Base-by-base conservation (phyloP, 805 yeast species). In the Scheffersomyces lignosus region DNA sequence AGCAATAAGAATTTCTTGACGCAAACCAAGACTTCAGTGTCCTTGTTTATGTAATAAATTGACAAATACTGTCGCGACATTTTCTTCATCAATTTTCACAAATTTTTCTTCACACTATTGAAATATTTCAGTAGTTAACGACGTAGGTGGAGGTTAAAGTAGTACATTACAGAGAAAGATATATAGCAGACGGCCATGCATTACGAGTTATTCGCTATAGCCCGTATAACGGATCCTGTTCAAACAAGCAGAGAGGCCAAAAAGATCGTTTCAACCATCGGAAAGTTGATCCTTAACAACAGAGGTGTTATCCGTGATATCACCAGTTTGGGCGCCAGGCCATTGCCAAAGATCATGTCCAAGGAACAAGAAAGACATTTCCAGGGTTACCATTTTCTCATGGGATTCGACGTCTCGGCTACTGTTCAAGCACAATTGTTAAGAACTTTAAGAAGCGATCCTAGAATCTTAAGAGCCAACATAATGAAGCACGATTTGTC, bases 231-330 rank as follows among this genome's bases (percentile, higher is more conserved):
- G 7, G 80, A 81, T 43, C 81, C 84, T 3, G 44, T 55, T n/a
- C 51, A 58, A 40, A 54, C 64, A 34, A 63, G 58, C 44, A 64
- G 59, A 39, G 73, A 69, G 40, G 73, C 74, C 9, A 56, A 52
- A 14, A 66, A 63, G 47, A 67, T 69, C 40, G 71, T 66, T n/a
- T 57, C 68, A 12, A 87, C 95, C 1, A 73, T 90, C 18, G 98
- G 98, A 7, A 83, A 80, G 56, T 70, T 88, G 56, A 78, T 91
- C 18, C 75, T 93, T 40, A 78, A 80, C 43, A 90, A 91, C 63
- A 87, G 96, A 73, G 99, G 99, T 34, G 91, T 91, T n/a, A 81
- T 91, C 26, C 77, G 98, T 58, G 81, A 79, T 43, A 78, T 91
- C 31, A 77, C 83, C 34, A 84, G 89, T 44, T 64, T 90, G 58